A percentile compares a stretch with the other conserved stretches of the same genome.
Conservation (phyloP, 1,139 yeast genomes). For the Pneumocystis jirovecii region DNA sequence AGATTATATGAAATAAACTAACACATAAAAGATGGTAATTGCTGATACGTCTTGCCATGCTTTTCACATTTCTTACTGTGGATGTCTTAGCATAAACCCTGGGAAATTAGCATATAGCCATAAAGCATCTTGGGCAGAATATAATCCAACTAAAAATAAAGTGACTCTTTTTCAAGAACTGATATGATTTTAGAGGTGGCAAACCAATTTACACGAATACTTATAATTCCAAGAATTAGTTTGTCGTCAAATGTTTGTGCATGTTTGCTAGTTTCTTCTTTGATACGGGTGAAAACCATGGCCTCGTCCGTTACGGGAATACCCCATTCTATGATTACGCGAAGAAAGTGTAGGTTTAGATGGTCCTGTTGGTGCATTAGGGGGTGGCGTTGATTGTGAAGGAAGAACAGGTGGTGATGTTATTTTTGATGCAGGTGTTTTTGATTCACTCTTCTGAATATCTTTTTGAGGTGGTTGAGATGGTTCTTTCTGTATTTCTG, state of each 20-base stretch:
- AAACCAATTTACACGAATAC: not conserved
- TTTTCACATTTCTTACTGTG: conserved; percentile 11
- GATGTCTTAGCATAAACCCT: conserved; percentile 12
- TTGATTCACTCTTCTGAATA: conserved; percentile 6
- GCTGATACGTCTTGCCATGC: conserved; percentile 11
- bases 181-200: not conserved
- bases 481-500: not conserved
- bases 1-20: not conserved
- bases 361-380: conserved; percentile 7
- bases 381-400: not conserved
- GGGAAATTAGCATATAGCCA: conserved; percentile 4
- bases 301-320: conserved; percentile 17
- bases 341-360: conserved; percentile 12
- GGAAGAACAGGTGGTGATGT: not conserved
- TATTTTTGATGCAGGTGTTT: conserved; percentile 2
- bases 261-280: not conserved
- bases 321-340: not conserved
- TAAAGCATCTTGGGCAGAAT: conserved; percentile 10
- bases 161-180: not conserved
- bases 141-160: conserved; percentile 5
- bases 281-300: conserved; percentile 7
- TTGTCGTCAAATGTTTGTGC: not conserved
- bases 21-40: conserved; percentile 6
- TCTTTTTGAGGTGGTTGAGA: conserved; percentile 1
- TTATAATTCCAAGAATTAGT: not conserved